These are phyloP conservation scores for Aspergillus piperis DNA, from an alignment of 2,329 filamentous ascomycete genomes.

Conservation along the genomic window DNA sequence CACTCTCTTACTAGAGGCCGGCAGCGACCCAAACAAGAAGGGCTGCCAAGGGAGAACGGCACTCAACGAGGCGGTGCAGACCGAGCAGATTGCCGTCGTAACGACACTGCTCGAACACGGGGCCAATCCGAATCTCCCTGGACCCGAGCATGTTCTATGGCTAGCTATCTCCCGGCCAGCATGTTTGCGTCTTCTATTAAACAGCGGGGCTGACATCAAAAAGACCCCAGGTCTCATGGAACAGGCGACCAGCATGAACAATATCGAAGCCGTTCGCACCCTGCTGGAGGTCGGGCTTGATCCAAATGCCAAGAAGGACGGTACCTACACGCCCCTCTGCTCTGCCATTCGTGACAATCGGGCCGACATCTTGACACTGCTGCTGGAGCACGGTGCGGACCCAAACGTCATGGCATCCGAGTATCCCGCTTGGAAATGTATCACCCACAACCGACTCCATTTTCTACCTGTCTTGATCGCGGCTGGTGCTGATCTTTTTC, in stretches of 20 bases:
- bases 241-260: conserved; percentile 64
- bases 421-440: conserved; percentile 68
- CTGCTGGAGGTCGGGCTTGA: conserved; percentile 62
- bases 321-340: conserved; percentile 68
- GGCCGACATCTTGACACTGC: conserved; percentile 61
- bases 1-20: conserved; percentile 62
- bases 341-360: conserved; percentile 68
- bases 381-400: conserved; percentile 56
- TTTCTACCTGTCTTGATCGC: conserved; percentile 61
- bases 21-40: conserved; percentile 60
- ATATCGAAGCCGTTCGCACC: conserved; percentile 61
- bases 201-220: conserved; percentile 60
- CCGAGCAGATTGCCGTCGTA: conserved; percentile 59
- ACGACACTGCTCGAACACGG: conserved; percentile 57
- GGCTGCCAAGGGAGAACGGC: conserved; percentile 64
- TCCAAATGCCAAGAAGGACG: conserved; percentile 64
- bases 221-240: conserved; percentile 66
- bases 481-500: conserved; percentile 61
- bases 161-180: conserved; percentile 61
- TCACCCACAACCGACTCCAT: conserved; percentile 65
- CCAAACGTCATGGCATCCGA: conserved; percentile 61
- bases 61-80: conserved; percentile 63
- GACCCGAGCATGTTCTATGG: conserved; percentile 70
- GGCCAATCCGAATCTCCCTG: conserved; percentile 68
- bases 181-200: conserved; percentile 61